Base-by-base conservation (phyloP, 495 filamentous ascomycete species). In the Rhizodiscina lignyota region DNA sequence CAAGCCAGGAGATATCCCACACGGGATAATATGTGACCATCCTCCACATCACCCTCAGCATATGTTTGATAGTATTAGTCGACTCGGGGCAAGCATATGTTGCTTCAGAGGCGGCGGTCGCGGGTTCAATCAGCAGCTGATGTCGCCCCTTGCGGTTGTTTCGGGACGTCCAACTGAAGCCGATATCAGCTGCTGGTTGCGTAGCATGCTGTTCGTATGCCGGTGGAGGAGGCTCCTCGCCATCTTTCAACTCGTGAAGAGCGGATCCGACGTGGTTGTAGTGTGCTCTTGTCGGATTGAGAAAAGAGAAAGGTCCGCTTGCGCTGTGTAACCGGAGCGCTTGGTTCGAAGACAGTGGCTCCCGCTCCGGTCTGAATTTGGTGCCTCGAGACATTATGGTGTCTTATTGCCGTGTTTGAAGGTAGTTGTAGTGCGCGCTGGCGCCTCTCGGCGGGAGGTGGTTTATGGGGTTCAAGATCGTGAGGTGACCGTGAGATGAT, bases 71-170 rank as follows among this genome's bases (percentile, higher is more conserved):
- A n/a, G n/a, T n/a, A n/a, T n/a, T n/a, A n/a, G n/a, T n/a, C n/a
- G n/a, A n/a, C n/a, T n/a, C n/a, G n/a, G n/a, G n/a, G n/a, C n/a
- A n/a, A n/a, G n/a, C n/a, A n/a, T n/a, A n/a, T n/a, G n/a, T n/a
- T n/a, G n/a, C n/a, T n/a, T n/a, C n/a, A n/a, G n/a, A n/a, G n/a
- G n/a, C n/a, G n/a, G 45, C 35, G 2, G 37, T 16, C 5, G 50
- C 35, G 8, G 55, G 48, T 4, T 60, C 53, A 32, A 80, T 51
- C 2, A 60, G 39, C 1, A 77, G 46, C 12, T 70, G 58, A 52
- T 81, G 77, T 13, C 78, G 61, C 17, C 77, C 72, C 56, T 81
- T 82, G 28, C 76, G 62, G 47, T 78, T 79, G 50, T 82, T 75
- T n/a, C 77, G 66, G 28, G 74, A 73, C 11, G 68, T 67, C 67